Conservation (phyloP, 805 yeast genomes). For the Kockiozyma suomiensis region DNA sequence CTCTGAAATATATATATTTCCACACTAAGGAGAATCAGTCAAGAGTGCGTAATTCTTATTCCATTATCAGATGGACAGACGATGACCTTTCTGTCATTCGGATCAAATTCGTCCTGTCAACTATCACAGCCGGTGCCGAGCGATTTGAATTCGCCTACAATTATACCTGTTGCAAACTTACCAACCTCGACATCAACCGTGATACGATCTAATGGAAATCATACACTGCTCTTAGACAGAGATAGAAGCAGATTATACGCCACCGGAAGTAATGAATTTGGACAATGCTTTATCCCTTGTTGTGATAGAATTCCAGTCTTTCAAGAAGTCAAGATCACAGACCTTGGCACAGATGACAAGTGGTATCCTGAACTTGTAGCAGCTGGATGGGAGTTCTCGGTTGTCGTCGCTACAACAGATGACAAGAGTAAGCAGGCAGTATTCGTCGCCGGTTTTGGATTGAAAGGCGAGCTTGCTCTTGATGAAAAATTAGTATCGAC, state of each 20-base stretch:
- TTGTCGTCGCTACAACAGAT: conserved; percentile 51
- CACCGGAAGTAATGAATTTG: conserved; percentile 59
- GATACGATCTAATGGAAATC: conserved; percentile 73
- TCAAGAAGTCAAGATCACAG: neutral
- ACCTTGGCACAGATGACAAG: neutral
- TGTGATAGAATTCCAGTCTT: neutral
- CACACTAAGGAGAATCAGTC: too few species aligned
- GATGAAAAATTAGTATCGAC: conserved; percentile 40
- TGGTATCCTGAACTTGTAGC: conserved; percentile 44
- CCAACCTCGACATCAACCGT: conserved; percentile 37
- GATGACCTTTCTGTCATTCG: conserved; percentile 22
- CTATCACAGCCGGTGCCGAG: conserved; percentile 14
- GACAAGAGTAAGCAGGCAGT: conserved; percentile 38
- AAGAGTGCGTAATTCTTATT: too few species aligned
- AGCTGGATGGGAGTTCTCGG: conserved; percentile 81
- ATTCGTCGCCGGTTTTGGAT: conserved; percentile 63
- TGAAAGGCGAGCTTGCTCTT: conserved; percentile 73
- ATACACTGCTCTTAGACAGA: conserved; percentile 63
- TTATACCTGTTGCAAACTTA: neutral
- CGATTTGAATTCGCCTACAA: conserved; percentile 23
- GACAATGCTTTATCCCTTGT: conserved; percentile 55
- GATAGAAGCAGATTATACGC: conserved; percentile 54
- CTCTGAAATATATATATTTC: too few species aligned
- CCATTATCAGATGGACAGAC: neutral
- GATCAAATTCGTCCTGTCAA: conserved; percentile 29